Evolutionary conservation across 495 filamentous ascomycete genomes (phyloP).

Genomic region (Xylaria sp.): DNA sequence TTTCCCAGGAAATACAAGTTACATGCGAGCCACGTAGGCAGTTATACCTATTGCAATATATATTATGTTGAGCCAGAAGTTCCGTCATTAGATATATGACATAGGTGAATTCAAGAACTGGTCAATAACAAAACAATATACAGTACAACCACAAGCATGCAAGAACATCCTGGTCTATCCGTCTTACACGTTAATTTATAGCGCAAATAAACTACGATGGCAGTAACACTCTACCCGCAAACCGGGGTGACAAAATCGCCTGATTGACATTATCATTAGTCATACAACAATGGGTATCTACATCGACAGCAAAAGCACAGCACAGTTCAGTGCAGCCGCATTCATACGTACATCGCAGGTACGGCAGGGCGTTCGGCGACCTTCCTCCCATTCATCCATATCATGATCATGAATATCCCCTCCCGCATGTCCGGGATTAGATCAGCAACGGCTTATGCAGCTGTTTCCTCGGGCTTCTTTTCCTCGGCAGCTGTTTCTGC

Average conservation of each 20-base stretch:
- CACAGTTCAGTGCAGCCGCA: conserved; percentile 2
- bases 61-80: no score
- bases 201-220: no score
- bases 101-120: no score
- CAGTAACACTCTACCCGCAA: no score
- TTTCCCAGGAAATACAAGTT: no score
- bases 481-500: conserved; percentile 4
- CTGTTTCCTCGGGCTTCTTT: background rate
- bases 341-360: conserved; percentile 14
- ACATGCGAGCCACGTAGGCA: no score
- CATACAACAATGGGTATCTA: conserved; percentile 32
- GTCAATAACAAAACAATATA: no score
- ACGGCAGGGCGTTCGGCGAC: conserved; percentile 6
- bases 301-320: conserved; percentile 28
- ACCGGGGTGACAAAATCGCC: background rate
- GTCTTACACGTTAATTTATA: no score
- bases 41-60: no score
- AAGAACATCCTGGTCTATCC: no score
- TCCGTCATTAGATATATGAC: no score
- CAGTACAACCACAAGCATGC: no score
- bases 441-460: background rate
- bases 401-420: background rate
- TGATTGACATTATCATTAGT: conserved; percentile 30
- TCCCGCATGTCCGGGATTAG: background rate
- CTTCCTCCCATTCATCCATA: background rate